A percentile compares a stretch with the other conserved stretches of the same genome.
phyloP scores from a whole-genome alignment of 2,329 filamentous ascomycete genomes.

The Diaporthe australafricana region DNA sequence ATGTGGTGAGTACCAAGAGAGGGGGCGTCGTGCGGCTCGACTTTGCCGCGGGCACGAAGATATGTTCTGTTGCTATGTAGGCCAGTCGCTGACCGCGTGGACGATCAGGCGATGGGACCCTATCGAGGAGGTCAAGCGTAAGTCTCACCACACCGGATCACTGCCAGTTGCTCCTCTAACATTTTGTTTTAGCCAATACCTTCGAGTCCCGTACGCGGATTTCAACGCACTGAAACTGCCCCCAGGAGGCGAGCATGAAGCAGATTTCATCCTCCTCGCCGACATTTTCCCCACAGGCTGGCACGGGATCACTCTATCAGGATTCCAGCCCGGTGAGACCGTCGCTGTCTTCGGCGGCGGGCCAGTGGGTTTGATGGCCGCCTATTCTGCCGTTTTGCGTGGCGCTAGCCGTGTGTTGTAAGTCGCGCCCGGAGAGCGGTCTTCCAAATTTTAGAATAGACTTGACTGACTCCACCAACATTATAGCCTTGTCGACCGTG shows the following conservation, averaged over 20 bases:
- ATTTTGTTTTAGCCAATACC: conserved; percentile 57
- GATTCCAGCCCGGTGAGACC: conserved; percentile 70
- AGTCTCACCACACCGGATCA: neutral
- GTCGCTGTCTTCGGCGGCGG: conserved; percentile 74
- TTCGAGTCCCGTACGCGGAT: conserved; percentile 74
- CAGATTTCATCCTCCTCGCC: conserved; percentile 61
- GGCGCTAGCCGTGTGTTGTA: conserved; percentile 69
- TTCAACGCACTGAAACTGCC: conserved; percentile 74
- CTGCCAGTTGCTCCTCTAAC: neutral
- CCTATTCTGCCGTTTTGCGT: conserved; percentile 70
- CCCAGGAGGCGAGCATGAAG: conserved; percentile 69
- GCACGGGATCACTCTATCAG: conserved; percentile 68
- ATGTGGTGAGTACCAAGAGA: neutral
- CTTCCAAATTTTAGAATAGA: no score
- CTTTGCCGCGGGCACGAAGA: neutral
- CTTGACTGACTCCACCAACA: neutral
- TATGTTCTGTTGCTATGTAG: conserved; percentile 47
- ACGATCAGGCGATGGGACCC: conserved; percentile 63
- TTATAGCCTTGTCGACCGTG: conserved; percentile 66
- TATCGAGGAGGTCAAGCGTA: conserved; percentile 60
- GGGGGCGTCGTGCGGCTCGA: no score
- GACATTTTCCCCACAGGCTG: conserved; percentile 52
- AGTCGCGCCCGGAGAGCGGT: neutral
- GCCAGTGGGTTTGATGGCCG: conserved; percentile 74
- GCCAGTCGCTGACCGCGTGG: neutral